Conservation (phyloP, 345 rosid species). For the Rubroshorea leprosula region DNA sequence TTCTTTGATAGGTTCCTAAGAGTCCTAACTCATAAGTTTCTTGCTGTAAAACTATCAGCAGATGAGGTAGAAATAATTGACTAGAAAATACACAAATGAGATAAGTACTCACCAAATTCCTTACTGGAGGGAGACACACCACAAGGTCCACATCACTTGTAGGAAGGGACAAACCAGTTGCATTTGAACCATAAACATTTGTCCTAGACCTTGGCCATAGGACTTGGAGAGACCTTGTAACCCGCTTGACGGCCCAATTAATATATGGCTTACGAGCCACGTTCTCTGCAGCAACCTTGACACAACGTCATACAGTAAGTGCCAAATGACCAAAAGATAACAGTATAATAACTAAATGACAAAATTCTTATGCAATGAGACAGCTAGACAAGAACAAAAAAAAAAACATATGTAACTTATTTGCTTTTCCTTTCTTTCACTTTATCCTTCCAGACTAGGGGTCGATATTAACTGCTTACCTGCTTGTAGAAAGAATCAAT, state of each 20-base stretch:
- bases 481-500: slow-evolving; percentile 84
- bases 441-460: neutral
- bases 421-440: neutral
- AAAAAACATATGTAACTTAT: slow-evolving; percentile 13
- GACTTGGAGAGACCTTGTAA: slow-evolving; percentile 89
- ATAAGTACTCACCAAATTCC: slow-evolving; percentile 68
- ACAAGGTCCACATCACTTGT: slow-evolving; percentile 99
- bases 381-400: slow-evolving; percentile 12
- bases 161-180: slow-evolving; percentile 93
- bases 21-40: slow-evolving; percentile 27
- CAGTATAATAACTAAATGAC: neutral
- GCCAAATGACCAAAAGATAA: slow-evolving; percentile 2
- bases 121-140: slow-evolving; percentile 95
- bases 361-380: slow-evolving; percentile 6
- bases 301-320: neutral
- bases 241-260: slow-evolving; percentile 95
- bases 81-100: neutral
- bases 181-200: slow-evolving; percentile 86
- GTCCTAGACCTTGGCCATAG: slow-evolving; percentile 98
- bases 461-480: slow-evolving; percentile 33
- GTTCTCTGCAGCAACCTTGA: slow-evolving; percentile 79
- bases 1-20: slow-evolving; percentile 97
- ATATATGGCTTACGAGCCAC: slow-evolving; percentile 81
- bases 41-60: slow-evolving; percentile 14
- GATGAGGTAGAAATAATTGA: slow-evolving; percentile 9